Conservation (phyloP, 106 monocot genomes). For the Hemerocallis citrina region DNA sequence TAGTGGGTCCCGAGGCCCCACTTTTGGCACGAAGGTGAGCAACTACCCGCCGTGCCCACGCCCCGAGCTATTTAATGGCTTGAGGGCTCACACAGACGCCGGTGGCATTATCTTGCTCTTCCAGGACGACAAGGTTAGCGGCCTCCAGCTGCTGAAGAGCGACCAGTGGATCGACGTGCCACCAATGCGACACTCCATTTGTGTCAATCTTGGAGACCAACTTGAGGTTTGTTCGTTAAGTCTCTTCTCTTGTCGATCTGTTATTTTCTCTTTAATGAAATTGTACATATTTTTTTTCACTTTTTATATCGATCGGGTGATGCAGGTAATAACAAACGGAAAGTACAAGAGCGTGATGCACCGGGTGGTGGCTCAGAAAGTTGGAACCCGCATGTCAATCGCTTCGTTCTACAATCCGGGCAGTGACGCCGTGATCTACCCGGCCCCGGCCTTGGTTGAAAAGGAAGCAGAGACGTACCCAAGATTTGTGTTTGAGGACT, state of each 20-base stretch:
- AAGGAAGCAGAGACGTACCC: slow-evolving; percentile 15
- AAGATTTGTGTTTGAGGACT: slow-evolving; percentile 52
- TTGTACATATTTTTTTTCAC: too few relatives aligned
- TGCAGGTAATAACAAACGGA: slow-evolving; percentile 64
- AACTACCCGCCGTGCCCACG: slow-evolving; percentile 76
- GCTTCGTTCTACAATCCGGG: slow-evolving; percentile 84
- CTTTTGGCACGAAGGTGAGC: slow-evolving; percentile 78
- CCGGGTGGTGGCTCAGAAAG: slow-evolving; percentile 42
- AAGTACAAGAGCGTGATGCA: slow-evolving; percentile 69
- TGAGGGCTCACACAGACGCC: slow-evolving; percentile 75
- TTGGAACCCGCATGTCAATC: slow-evolving; percentile 57
- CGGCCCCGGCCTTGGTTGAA: slow-evolving; percentile 36
- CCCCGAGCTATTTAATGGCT: slow-evolving; percentile 51
- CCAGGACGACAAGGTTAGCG: slow-evolving; percentile 66
- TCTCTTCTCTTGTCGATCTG: too few relatives aligned
- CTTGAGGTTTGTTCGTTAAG: slow-evolving; percentile 30
- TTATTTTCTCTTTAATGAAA: too few relatives aligned
- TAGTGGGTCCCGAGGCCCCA: slow-evolving; percentile 47
- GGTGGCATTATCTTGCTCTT: slow-evolving; percentile 80
- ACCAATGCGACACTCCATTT: slow-evolving; percentile 55
- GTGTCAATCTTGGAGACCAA: slow-evolving; percentile 78
- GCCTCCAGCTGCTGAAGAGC: slow-evolving; percentile 66
- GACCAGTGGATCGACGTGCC: slow-evolving; percentile 69
- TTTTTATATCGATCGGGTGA: too few relatives aligned
- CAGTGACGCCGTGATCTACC: slow-evolving; percentile 55